A percentile compares a stretch with the other conserved stretches of the same genome.
Conservation (phyloP, 2,329 filamentous ascomycete genomes). For the Penicillium sp. region DNA sequence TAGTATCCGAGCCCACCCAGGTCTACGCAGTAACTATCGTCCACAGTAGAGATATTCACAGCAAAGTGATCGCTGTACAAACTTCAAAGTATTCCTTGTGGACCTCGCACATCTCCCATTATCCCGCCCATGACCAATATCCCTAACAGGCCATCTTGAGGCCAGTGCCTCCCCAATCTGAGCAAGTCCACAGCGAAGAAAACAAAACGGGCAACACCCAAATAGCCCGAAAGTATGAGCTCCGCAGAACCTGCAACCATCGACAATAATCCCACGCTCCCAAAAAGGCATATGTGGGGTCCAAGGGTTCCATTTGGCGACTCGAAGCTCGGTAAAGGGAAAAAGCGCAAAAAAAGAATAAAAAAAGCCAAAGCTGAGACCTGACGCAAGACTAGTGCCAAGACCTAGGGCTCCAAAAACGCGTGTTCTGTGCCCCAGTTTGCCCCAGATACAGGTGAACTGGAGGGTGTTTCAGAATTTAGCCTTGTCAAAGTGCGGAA, state of each 20-base stretch:
- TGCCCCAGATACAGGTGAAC: slow-evolving; percentile 11
- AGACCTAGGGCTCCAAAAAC: slow-evolving; percentile 19
- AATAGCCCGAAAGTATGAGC: slow-evolving; percentile 2
- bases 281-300: neutral
- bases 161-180: slow-evolving; percentile 2
- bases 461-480: slow-evolving; percentile 22
- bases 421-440: slow-evolving; percentile 23
- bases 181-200: slow-evolving; percentile 2
- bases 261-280: slow-evolving; percentile 3
- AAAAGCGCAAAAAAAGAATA: slow-evolving; percentile 1
- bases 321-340: slow-evolving; percentile 1
- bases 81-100: neutral
- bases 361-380: slow-evolving; percentile 14
- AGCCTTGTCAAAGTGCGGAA: slow-evolving; percentile 18
- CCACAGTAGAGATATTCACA: no score
- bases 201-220: neutral
- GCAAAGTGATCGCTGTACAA: no score
- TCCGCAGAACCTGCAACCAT: slow-evolving; percentile 8
- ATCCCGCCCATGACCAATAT: neutral
- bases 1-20: no score
- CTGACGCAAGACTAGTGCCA: slow-evolving; percentile 18
- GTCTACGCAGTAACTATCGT: no score
- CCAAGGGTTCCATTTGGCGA: slow-evolving; percentile 5
- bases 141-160: slow-evolving; percentile 3
- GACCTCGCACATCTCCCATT: neutral